Percentiles rank a stretch among this genome's conserved stretches.
Conservation (phyloP, 495 filamentous ascomycete species). For the Xylaria curta region DNA sequence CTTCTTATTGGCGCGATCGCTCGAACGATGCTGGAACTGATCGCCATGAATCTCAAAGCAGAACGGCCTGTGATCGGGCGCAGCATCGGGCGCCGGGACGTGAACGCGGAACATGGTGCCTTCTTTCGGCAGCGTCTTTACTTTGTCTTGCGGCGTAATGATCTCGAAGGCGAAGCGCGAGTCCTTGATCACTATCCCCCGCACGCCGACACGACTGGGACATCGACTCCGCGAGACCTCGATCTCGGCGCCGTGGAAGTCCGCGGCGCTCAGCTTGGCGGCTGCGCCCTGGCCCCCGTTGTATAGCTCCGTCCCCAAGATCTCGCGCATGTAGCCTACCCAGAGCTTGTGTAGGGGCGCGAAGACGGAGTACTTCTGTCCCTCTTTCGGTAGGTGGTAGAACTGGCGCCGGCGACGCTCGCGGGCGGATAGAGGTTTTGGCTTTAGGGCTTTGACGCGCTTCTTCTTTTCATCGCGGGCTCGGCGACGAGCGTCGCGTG, state of each 20-base stretch:
- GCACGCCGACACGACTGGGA: constrained; percentile 78
- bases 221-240: constrained; percentile 84
- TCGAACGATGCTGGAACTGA: constrained; percentile 81
- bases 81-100: constrained; percentile 56
- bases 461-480: constrained; percentile 61
- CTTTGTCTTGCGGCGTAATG: constrained; percentile 71
- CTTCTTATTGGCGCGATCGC: constrained; percentile 87
- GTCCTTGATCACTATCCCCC: constrained; percentile 88
- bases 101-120: constrained; percentile 83
- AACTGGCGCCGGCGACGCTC: constrained; percentile 76
- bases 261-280: constrained; percentile 77
- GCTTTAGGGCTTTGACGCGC: constrained; percentile 65
- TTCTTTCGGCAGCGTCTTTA: constrained; percentile 84
- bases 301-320: constrained; percentile 61
- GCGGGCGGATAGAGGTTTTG: constrained; percentile 78
- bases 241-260: constrained; percentile 87
- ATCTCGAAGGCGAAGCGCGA: constrained; percentile 85
- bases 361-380: constrained; percentile 78
- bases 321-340: constrained; percentile 80
- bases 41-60: constrained; percentile 88
- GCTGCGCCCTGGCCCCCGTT: constrained; percentile 52
- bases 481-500: constrained; percentile 69
- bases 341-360: constrained; percentile 78
- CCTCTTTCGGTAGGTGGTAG: constrained; percentile 71
- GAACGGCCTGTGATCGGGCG: constrained; percentile 49